Evolutionary conservation across 805 yeast species (phyloP).

Genomic region (Pichia deserticola): DNA sequence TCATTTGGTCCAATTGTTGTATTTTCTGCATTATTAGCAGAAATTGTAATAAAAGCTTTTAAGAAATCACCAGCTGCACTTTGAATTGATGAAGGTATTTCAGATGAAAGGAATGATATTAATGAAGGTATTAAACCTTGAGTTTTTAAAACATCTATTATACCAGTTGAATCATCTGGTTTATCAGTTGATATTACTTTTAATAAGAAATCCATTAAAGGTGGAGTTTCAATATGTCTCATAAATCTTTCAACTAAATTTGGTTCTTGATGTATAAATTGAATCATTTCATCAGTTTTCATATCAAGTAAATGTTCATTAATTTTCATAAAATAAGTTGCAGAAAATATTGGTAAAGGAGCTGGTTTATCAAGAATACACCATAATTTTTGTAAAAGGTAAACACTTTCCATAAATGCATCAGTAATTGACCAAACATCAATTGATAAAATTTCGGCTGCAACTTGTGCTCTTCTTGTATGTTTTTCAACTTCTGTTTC

Average conservation of each 20-base stretch:
- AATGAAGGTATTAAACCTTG: conserved; percentile 71
- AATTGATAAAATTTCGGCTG: conserved; percentile 83
- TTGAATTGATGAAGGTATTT: conserved; percentile 63
- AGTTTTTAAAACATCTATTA: conserved; percentile 64
- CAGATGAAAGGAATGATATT: conserved; percentile 63
- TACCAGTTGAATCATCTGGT: conserved; percentile 81
- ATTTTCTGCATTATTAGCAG: conserved; percentile 86
- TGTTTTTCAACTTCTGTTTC: conserved; percentile 30
- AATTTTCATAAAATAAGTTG: conserved; percentile 86
- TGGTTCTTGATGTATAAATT: conserved; percentile 61
- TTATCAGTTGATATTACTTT: conserved; percentile 91
- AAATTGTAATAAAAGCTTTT: conserved; percentile 87
- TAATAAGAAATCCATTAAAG: conserved; percentile 85
- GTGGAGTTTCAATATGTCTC: conserved; percentile 85
- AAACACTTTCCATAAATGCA: conserved; percentile 70
- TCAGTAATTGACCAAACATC: conserved; percentile 94
- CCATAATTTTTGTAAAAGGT: conserved; percentile 70
- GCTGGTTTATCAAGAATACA: conserved; percentile 58
- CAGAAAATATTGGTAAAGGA: conserved; percentile 65
- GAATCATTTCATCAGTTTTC: conserved; percentile 72
- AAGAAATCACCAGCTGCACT: conserved; percentile 93
- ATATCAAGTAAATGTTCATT: conserved; percentile 85
- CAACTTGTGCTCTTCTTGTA: conserved; percentile 49
- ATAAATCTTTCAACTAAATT: conserved; percentile 73
- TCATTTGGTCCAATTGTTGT: conserved; percentile 96